Conservation (phyloP, 805 yeast genomes). For the Candida patagonica region DNA sequence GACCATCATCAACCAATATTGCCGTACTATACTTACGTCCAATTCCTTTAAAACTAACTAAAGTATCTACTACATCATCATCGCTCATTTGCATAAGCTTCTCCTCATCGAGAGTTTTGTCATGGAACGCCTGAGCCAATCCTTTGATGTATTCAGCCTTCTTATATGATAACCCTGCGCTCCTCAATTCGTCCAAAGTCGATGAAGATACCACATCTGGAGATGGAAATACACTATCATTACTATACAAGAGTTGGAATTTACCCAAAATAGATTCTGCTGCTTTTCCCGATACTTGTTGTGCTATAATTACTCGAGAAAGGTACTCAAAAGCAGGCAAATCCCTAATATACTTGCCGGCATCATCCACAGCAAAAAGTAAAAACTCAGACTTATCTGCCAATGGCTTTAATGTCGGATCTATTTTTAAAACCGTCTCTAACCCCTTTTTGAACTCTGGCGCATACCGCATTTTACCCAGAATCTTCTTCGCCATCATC, state of each 20-base stretch:
- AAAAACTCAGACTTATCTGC: slow-evolving; percentile 24
- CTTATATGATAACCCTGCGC: slow-evolving; percentile 58
- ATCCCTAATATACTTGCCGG: slow-evolving; percentile 1
- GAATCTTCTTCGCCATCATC: slow-evolving; percentile 1
- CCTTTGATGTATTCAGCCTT: slow-evolving; percentile 65
- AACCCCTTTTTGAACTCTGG: slow-evolving; percentile 31
- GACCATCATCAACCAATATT: slow-evolving; percentile 1
- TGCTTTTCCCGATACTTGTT: slow-evolving; percentile 52
- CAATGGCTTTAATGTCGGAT: slow-evolving; percentile 30
- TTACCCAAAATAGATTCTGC: slow-evolving; percentile 54
- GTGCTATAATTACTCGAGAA: slow-evolving; percentile 24
- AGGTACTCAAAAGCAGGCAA: slow-evolving; percentile 10
- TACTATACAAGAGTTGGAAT: slow-evolving; percentile 31
- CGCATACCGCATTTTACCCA: slow-evolving; percentile 4
- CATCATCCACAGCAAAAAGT: slow-evolving; percentile 17
- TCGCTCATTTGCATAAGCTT: slow-evolving; percentile 17
- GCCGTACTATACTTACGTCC: slow-evolving; percentile 19
- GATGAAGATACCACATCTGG: slow-evolving; percentile 39
- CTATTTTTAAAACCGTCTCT: slow-evolving; percentile 26
- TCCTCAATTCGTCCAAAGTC: slow-evolving; percentile 41
- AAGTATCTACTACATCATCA: slow-evolving; percentile 26
- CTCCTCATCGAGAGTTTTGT: slow-evolving; percentile 22
- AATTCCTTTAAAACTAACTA: slow-evolving; percentile 27
- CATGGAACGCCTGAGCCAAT: slow-evolving; percentile 32
- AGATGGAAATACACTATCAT: slow-evolving; percentile 35